Conservation (phyloP, 345 rosid species). For the Pistacia vera region DNA sequence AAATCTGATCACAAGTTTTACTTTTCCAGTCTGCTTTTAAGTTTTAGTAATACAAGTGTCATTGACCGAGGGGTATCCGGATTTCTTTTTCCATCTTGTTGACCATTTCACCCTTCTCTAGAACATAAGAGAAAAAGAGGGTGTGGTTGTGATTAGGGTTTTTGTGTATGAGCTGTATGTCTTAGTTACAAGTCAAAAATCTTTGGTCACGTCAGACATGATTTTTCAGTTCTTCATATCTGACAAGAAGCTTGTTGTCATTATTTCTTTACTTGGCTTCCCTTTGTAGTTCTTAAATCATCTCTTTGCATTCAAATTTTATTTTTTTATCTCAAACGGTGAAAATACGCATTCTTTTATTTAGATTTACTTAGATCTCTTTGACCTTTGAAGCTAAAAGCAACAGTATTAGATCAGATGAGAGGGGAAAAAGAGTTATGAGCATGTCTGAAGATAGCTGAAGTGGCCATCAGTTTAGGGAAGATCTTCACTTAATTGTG, state of each 20-base stretch:
- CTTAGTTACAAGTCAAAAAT: conserved; percentile 26
- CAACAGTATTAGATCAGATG: background rate
- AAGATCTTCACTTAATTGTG: background rate
- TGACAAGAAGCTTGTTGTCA: conserved; percentile 30
- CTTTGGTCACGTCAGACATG: conserved; percentile 48
- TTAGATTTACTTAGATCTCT: background rate
- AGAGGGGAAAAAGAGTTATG: background rate
- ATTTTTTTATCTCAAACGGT: conserved; percentile 1
- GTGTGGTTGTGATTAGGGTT: conserved; percentile 16
- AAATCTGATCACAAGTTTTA: background rate
- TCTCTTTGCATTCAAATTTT: background rate
- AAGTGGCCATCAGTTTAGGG: background rate
- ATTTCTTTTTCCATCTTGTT: background rate
- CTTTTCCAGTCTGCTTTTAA: background rate
- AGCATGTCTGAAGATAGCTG: background rate
- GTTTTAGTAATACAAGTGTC: background rate
- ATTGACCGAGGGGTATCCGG: background rate
- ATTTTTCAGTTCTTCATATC: conserved; percentile 35
- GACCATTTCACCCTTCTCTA: conserved; percentile 9
- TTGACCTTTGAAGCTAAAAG: conserved; percentile 9
- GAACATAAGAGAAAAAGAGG: background rate
- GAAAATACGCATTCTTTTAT: background rate
- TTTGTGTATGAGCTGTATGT: conserved; percentile 15
- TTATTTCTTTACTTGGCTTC: conserved; percentile 23
- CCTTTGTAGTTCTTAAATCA: background rate